A percentile compares a stretch with the other conserved stretches of the same genome.
phyloP scores from a whole-genome alignment of 805 yeast genomes.

The Cyberlindnera amylophila region DNA sequence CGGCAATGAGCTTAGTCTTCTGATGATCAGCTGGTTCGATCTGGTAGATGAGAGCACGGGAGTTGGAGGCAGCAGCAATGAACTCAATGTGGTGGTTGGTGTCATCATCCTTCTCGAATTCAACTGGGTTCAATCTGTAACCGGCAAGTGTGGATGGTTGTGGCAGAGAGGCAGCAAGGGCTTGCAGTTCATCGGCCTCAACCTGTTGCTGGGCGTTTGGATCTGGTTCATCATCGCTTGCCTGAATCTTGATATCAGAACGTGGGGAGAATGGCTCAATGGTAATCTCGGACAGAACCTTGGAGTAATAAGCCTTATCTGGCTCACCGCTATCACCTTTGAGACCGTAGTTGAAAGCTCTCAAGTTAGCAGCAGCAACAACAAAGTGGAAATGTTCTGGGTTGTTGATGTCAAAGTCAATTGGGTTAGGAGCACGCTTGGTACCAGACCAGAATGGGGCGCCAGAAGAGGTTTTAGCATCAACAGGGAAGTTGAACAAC shows the following conservation, averaged over 20 bases:
- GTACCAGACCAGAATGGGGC: conserved; percentile 98
- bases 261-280: conserved; percentile 72
- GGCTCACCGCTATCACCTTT: conserved; percentile 64
- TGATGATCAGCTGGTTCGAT: conserved; percentile 86
- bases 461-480: conserved; percentile 85
- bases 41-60: conserved; percentile 88
- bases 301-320: conserved; percentile 43
- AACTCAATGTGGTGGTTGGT: conserved; percentile 94
- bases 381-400: conserved; percentile 79
- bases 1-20: conserved; percentile 95
- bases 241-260: conserved; percentile 75
- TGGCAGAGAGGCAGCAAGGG: conserved; percentile 77
- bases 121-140: conserved; percentile 81
- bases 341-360: conserved; percentile 87
- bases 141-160: conserved; percentile 87
- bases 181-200: conserved; percentile 62
- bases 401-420: conserved; percentile 69
- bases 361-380: conserved; percentile 84
- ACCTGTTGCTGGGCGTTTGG: conserved; percentile 54
- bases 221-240: conserved; percentile 83
- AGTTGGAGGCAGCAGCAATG: conserved; percentile 91
- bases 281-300: conserved; percentile 46
- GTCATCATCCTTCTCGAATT: conserved; percentile 98
- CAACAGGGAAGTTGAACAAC: conserved; percentile 90
- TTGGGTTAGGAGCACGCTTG: conserved; percentile 91